phyloP scores from a whole-genome alignment of 108 stramenopile species.

The Nitzschia sp. region DNA sequence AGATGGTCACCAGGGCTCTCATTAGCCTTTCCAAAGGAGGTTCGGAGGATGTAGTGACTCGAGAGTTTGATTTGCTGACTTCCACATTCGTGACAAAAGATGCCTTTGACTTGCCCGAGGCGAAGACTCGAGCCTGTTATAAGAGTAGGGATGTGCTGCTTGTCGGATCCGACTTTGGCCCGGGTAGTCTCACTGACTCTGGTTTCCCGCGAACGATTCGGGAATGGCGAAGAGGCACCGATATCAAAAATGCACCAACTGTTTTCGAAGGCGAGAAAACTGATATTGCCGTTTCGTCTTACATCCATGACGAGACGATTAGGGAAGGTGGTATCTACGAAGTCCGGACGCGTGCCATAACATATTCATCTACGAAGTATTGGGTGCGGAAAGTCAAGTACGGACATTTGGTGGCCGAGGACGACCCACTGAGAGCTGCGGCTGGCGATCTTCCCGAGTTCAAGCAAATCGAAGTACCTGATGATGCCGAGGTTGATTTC shows the following conservation, averaged over 20 bases:
- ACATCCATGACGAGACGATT: slow-evolving; percentile 52
- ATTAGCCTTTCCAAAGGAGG: slow-evolving; percentile 82
- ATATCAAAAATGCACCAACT: slow-evolving; percentile 59
- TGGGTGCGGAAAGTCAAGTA: slow-evolving; percentile 46
- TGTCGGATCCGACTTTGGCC: slow-evolving; percentile 68
- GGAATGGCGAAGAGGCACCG: slow-evolving; percentile 84
- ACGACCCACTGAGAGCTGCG: slow-evolving; percentile 27
- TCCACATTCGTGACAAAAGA: slow-evolving; percentile 66
- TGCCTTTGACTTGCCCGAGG: slow-evolving; percentile 75
- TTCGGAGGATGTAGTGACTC: slow-evolving; percentile 76
- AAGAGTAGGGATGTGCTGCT: slow-evolving; percentile 60
- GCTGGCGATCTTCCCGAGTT: slow-evolving; percentile 39
- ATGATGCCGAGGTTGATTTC: slow-evolving; percentile 56
- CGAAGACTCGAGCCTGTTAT: slow-evolving; percentile 69
- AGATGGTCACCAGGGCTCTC: slow-evolving; percentile 62
- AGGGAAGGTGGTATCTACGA: slow-evolving; percentile 68
- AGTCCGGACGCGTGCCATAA: slow-evolving; percentile 47
- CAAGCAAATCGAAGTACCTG: slow-evolving; percentile 53
- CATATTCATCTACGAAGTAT: slow-evolving; percentile 66
- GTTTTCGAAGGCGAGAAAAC: slow-evolving; percentile 77
- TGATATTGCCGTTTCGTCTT: slow-evolving; percentile 66
- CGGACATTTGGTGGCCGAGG: slow-evolving; percentile 36
- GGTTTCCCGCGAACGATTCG: slow-evolving; percentile 80
- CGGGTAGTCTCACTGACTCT: slow-evolving; percentile 59
- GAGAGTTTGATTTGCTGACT: slow-evolving; percentile 87